Base-by-base conservation (phyloP, 2,329 filamentous ascomycete genomes). In the Periconia sp. region DNA sequence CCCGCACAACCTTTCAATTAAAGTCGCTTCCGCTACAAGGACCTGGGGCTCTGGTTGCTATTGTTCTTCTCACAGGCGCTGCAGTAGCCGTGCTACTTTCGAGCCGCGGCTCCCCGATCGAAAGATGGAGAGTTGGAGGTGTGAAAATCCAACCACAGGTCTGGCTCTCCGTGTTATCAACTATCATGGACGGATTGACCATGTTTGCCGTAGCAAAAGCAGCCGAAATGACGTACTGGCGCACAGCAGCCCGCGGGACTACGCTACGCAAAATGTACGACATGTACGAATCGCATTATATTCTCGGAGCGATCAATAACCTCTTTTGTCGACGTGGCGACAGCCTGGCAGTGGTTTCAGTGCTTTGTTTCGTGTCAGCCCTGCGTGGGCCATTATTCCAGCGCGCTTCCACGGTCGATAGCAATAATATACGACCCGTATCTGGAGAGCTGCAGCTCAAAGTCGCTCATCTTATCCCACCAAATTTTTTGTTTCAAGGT, bases 191-290 rank as follows among this genome's bases (percentile, higher is more conserved):
- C 44, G 52, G 48, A 14, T 13, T 55, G 47, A 51, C 52, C 30
- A 47, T 47, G 44, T 55, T 55, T 41, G 52, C 50, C n/a, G 17
- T 52, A 23, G 18, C 37, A 10, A 27, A 47, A 30, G 50, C 31
- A 18, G 50, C 44, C 42, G n/a, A 30, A 30, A 33, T 47, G 30
- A 27, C 33, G 15, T 55, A 47, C 48, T 55, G 52, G 52, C 20
- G 48, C 9, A 20, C 37, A 27, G 48, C 45, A 20, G 45, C 43
- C 17, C 43, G 31, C 18, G 52, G 52, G 14, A 48, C 52, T 6
- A 55, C 52, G 14, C 41, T 55, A 18, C 47, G 48, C 17, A 45
- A 40, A 6, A 50, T 55, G 48, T 55, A 51, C 35, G 43, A 55
- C 44, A 14, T 55, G 23, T 55, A 55, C 44, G 52, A 55, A 30